Percentiles rank a stretch among this genome's conserved stretches.
Conservation (phyloP, 2,329 filamentous ascomycete genomes). For the Epichloe uncinata region DNA sequence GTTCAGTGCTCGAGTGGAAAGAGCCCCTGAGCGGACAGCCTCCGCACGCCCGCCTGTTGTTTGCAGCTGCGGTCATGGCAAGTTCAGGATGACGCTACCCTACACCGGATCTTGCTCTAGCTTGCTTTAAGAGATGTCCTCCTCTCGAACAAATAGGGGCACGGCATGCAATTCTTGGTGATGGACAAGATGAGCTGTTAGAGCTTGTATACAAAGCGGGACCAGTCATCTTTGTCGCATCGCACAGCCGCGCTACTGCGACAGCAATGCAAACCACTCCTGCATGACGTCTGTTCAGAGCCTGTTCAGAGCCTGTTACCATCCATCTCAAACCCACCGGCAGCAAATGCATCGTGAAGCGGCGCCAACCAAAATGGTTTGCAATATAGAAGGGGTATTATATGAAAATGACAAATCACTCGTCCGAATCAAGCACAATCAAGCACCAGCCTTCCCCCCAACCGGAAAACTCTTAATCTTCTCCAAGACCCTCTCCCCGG, state of each 20-base stretch:
- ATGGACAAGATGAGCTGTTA: too few species aligned
- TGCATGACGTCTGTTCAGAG: neutral
- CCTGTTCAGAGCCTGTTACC: neutral
- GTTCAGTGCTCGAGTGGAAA: neutral
- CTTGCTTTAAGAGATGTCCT: too few species aligned
- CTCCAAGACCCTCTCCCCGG: constrained; percentile 22
- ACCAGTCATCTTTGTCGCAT: too few species aligned
- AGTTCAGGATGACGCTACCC: too few species aligned
- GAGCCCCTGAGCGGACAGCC: neutral
- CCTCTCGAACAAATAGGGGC: too few species aligned
- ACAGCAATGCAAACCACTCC: too few species aligned
- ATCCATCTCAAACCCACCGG: neutral
- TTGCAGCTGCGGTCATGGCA: too few species aligned
- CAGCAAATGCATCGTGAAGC: neutral
- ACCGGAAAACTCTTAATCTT: constrained; percentile 25
- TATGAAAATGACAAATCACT: neutral
- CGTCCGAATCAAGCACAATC: neutral
- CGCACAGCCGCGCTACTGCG: too few species aligned
- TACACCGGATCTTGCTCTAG: too few species aligned
- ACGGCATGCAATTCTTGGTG: too few species aligned
- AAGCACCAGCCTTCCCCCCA: constrained; percentile 8
- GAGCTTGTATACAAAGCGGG: too few species aligned
- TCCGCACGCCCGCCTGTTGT: neutral
- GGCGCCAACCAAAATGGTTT: neutral
- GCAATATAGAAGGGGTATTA: constrained; percentile 1